Evolutionary conservation across 2,329 filamentous ascomycete species (phyloP).

Genomic region (Herpotrichia juniperi): DNA sequence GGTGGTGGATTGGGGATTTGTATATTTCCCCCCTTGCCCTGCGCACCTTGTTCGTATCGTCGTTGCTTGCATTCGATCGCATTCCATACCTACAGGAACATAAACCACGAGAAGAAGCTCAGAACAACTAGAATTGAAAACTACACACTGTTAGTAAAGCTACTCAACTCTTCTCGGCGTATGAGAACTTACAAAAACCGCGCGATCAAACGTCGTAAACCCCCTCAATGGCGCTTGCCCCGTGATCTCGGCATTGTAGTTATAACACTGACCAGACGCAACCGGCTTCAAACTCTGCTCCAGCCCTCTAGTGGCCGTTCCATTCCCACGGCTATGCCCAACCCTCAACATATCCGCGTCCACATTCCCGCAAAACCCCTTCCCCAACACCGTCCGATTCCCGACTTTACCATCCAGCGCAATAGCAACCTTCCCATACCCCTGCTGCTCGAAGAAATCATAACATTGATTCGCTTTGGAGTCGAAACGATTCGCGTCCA

Average conservation of each 20-base stretch:
- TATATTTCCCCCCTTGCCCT: too few species aligned
- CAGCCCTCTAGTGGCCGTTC: neutral
- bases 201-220: neutral
- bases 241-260: neutral
- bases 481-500: constrained; percentile 10
- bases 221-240: neutral
- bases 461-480: constrained; percentile 9
- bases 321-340: neutral
- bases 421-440: constrained; percentile 9
- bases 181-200: neutral
- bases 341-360: constrained; percentile 3
- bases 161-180: neutral
- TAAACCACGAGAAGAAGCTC: neutral
- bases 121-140: neutral
- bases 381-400: constrained; percentile 8
- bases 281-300: neutral
- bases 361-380: constrained; percentile 12
- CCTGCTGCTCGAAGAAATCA: constrained; percentile 10
- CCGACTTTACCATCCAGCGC: constrained; percentile 2
- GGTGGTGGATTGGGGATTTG: too few species aligned
- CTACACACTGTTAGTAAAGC: neutral
- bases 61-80: too few species aligned
- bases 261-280: too few species aligned
- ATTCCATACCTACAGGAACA: neutral
- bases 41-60: too few species aligned